phyloP scores from a whole-genome alignment of 2,329 filamentous ascomycete genomes.

The Cladophialophora yegresii region DNA sequence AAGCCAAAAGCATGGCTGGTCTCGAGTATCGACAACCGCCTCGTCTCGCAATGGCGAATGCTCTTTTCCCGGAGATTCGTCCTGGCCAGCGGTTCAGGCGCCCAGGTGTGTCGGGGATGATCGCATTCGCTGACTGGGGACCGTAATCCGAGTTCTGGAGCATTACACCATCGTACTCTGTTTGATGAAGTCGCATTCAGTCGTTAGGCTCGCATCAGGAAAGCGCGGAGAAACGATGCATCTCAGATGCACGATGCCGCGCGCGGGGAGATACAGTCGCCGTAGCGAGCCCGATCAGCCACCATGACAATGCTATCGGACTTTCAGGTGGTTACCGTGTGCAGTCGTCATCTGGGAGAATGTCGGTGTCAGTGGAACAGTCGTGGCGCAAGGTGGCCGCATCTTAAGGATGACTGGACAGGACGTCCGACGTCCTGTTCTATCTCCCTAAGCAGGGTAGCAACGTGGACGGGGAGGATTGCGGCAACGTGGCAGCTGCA shows the following conservation, averaged over 20 bases:
- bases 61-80: neutral
- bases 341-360: neutral
- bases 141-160: neutral
- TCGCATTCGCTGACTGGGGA: neutral
- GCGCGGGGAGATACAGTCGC: neutral
- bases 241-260: neutral
- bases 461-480: neutral
- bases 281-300: neutral
- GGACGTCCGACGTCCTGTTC: neutral
- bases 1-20: neutral
- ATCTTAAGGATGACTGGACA: neutral
- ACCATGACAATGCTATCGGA: neutral
- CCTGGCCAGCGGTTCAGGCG: neutral
- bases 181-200: neutral
- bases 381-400: neutral
- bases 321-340: neutral
- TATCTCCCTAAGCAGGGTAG: neutral
- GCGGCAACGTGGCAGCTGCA: conserved; percentile 7
- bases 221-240: neutral
- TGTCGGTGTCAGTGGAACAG: neutral
- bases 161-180: neutral
- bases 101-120: neutral
- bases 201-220: neutral
- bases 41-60: neutral
- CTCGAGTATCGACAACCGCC: neutral